Evolutionary conservation across 2,329 filamentous ascomycete genomes (phyloP).

Genomic region (Phaeosphaeriaceae sp.): DNA sequence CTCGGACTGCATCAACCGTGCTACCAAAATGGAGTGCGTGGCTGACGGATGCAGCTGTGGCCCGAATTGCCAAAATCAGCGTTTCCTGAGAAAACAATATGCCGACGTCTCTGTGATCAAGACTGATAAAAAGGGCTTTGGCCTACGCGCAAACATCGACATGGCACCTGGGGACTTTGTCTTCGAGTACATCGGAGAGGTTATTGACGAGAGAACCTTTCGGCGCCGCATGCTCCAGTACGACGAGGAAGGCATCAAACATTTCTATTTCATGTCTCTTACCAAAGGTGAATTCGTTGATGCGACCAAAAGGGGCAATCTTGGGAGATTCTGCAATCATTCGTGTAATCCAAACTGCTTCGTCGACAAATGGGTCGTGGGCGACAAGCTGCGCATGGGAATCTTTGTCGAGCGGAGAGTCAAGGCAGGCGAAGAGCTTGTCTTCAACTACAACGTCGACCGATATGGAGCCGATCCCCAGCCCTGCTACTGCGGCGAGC

Average conservation of each 20-base stretch:
- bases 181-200: slow-evolving; percentile 97
- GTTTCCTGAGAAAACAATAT: slow-evolving; percentile 89
- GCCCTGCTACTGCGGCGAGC: slow-evolving; percentile 93
- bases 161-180: slow-evolving; percentile 88
- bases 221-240: slow-evolving; percentile 91
- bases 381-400: slow-evolving; percentile 96
- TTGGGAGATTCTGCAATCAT: slow-evolving; percentile 97
- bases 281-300: slow-evolving; percentile 97
- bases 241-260: slow-evolving; percentile 94
- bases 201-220: slow-evolving; percentile 92
- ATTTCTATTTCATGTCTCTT: slow-evolving; percentile 99
- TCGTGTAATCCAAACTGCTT: slow-evolving; percentile 99
- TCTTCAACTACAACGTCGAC: slow-evolving; percentile 99
- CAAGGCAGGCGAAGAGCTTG: slow-evolving; percentile 87
- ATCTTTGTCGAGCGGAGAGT: slow-evolving; percentile 91
- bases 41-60: slow-evolving; percentile 83
- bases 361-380: slow-evolving; percentile 99
- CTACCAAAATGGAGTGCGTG: slow-evolving; percentile 96
- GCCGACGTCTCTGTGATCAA: slow-evolving; percentile 94
- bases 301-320: slow-evolving; percentile 93
- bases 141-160: slow-evolving; percentile 79
- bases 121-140: slow-evolving; percentile 97
- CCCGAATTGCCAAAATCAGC: slow-evolving; percentile 86
- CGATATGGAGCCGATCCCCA: slow-evolving; percentile 96
- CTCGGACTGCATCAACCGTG: slow-evolving; percentile 97